Conservation (phyloP, 1,284 basidiomycete species). For the Melampsora larici-populina region DNA sequence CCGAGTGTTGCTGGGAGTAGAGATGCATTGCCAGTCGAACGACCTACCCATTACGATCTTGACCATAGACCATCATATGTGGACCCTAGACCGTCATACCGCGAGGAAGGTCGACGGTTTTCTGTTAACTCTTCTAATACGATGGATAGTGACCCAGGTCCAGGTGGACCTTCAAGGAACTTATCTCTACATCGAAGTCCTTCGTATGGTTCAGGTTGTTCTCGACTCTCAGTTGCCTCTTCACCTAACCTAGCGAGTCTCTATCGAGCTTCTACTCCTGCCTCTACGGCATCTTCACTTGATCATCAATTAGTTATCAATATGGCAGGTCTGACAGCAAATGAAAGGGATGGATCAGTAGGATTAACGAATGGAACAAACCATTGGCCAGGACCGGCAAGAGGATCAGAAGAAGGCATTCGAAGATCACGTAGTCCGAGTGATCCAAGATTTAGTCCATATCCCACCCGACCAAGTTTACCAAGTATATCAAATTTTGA, state of each 20-base stretch:
- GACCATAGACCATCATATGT: conserved; percentile 1
- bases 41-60: conserved; percentile 18
- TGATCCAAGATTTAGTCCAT: conserved; percentile 40
- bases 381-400: conserved; percentile 7
- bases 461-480: conserved; percentile 29
- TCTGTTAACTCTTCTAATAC: conserved; percentile 42
- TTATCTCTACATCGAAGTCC: conserved; percentile 29
- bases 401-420: conserved; percentile 32
- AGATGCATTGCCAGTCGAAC: not conserved
- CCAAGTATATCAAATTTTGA: conserved; percentile 43
- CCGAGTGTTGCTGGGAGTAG: not conserved
- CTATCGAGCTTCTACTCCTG: conserved; percentile 42
- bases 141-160: conserved; percentile 42
- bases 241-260: conserved; percentile 41
- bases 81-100: conserved; percentile 16
- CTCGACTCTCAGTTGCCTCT: conserved; percentile 42
- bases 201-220: conserved; percentile 35
- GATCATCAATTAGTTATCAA: conserved; percentile 42
- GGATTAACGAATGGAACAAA: not conserved
- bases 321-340: conserved; percentile 38
- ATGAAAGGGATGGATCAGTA: conserved; percentile 1
- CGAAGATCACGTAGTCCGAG: conserved; percentile 28
- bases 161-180: conserved; percentile 16
- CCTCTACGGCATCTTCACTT: too few species aligned
- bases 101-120: conserved; percentile 27